Base-by-base conservation (phyloP, 495 filamentous ascomycete genomes). In the Annulohypoxylon bovei region DNA sequence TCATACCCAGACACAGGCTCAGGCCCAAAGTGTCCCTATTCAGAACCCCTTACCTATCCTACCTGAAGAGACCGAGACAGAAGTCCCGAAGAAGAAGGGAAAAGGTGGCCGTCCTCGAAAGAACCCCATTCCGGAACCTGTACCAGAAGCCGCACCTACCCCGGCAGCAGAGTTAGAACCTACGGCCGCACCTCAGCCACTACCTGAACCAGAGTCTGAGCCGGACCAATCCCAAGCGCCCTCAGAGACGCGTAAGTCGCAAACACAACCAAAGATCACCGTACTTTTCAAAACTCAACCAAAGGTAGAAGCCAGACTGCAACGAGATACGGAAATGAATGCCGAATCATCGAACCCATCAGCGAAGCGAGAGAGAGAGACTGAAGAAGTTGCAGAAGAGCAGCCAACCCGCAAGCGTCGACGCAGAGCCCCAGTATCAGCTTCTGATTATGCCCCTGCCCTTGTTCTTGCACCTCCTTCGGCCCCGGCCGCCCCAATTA, bases 71-170 rank as follows among this genome's bases (percentile, higher is more conserved):
- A 20, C 20, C 3, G 64, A 67, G 25, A 63, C 52, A 8, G 56
- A 62, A 11, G 22, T 47, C 1, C 72, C 67, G 0, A 77, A 70
- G 59, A 77, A 72, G 62, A 77, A 73, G 56, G 72, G 73, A 22
- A 77, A 73, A 23, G 75, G 75, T 6, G 75, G 75, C 18, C 64
- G 75, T n/a, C 75, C 75, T 35, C 67, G 75, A 1, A 77, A 77
- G 50, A 61, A 73, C 16, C 61, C 62, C 5, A 18, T 66, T 22
- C 61, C 65, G 37, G 65, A 53, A 33, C 54, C 68, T 27, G 30
- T 14, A 23, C 39, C 57, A 16, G 62, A 71, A 60, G n/a, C 62
- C 14, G 44, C 59, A 27, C 32, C 62, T 6, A 30, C 56, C 20
- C 46, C 33, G 6, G 49, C 46, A 16, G 37, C 28, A 22, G 52